Conservation (phyloP, 2,329 filamentous ascomycete genomes). For the Verticillium alfalfae region DNA sequence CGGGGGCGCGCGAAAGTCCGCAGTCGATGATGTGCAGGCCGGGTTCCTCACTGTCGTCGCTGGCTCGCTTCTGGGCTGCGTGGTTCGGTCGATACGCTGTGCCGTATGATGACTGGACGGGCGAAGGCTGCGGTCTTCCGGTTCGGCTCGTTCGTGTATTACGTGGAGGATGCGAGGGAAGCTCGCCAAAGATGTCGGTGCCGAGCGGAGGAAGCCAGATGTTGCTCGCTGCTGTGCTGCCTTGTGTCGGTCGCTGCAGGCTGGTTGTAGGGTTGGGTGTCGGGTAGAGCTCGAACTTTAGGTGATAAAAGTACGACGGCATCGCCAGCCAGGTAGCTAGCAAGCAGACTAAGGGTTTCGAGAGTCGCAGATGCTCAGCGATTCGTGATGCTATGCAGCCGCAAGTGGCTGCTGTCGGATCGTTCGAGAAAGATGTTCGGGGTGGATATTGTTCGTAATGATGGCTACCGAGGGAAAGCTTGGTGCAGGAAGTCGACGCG, state of each 20-base stretch:
- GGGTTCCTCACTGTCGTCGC: not conserved
- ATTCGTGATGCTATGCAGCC: too few relatives aligned
- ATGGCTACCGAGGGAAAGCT: not conserved
- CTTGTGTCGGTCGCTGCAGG: not conserved
- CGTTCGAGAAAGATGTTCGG: not conserved
- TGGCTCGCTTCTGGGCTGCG: not conserved
- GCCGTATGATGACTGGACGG: conserved; percentile 9
- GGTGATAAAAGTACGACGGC: conserved; percentile 59
- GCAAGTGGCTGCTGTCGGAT: not conserved
- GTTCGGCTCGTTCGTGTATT: conserved; percentile 1
- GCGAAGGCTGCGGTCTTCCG: conserved; percentile 6
- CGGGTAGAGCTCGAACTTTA: conserved; percentile 62
- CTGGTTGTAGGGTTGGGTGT: conserved; percentile 28
- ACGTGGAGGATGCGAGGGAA: conserved; percentile 42
- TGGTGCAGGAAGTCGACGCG: not conserved
- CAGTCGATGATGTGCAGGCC: conserved; percentile 41
- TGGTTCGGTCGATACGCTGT: not conserved
- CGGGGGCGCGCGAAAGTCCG: conserved; percentile 31
- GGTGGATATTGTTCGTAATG: not conserved
- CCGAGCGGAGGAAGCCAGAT: conserved; percentile 46
- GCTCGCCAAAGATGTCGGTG: conserved; percentile 48
- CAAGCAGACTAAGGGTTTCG: not conserved
- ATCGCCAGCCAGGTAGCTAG: conserved; percentile 15
- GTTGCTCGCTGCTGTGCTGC: conserved; percentile 9
- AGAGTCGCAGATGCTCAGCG: too few relatives aligned